These are phyloP conservation scores for Talinum fruticosum DNA, from an alignment of 148 eudicot genomes.

Conservation along the genomic window DNA sequence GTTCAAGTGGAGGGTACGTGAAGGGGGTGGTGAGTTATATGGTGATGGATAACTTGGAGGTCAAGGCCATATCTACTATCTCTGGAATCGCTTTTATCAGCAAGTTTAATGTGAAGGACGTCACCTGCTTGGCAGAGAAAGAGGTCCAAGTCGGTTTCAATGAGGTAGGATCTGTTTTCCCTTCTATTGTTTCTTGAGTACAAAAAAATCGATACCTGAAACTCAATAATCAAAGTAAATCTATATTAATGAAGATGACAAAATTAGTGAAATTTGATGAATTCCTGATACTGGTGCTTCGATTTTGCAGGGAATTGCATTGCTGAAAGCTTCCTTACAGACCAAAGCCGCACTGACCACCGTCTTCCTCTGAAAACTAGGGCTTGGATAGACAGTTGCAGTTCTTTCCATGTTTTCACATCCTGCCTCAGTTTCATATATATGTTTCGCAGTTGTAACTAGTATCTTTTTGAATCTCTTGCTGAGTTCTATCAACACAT, in stretches of 20 bases:
- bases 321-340: constrained; percentile 23
- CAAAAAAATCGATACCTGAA: background rate
- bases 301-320: constrained; percentile 13
- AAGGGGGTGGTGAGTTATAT: constrained; percentile 8
- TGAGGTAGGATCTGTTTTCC: background rate
- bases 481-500: background rate
- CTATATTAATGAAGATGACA: no score
- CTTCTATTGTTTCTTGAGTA: no score
- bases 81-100: background rate
- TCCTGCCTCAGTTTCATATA: background rate
- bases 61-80: constrained; percentile 2
- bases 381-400: background rate
- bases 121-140: background rate
- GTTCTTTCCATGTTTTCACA: background rate
- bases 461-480: background rate
- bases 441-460: background rate
- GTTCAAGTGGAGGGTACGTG: background rate
- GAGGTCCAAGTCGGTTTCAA: constrained; percentile 1
- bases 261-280: background rate
- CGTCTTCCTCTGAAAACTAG: constrained; percentile 11
- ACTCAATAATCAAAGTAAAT: no score
- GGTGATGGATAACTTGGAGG: constrained; percentile 13
- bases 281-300: background rate
- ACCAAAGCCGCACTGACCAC: constrained; percentile 10
- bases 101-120: constrained; percentile 1